Base-by-base conservation (phyloP, 257 asterid genomes). In the Rhazya stricta region DNA sequence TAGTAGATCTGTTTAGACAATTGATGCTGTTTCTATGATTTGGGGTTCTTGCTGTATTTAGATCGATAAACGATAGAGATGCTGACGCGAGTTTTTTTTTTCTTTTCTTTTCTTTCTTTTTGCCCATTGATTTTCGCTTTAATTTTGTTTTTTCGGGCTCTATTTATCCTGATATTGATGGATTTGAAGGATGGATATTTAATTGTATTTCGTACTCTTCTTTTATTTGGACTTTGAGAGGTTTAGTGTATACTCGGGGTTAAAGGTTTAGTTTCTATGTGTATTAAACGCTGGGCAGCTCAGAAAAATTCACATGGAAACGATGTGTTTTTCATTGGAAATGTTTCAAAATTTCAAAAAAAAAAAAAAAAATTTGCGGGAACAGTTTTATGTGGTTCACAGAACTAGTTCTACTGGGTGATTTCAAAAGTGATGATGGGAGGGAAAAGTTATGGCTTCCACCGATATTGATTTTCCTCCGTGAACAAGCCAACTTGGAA, bases 1-100 rank as follows among this genome's bases (percentile, higher is more conserved):
- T 43, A 8, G 11, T 69, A 74, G 88, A 83, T 88, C 89, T 80
- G 78, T 19, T 62, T 65, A 19, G 70, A 51, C 18, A 21, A 21
- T 37, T 61, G 30, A 34, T 0, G 43, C 46, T 61, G 23, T 27
- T 41, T 63, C 9, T 25, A 7, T 1, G 60, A 45, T 67, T 23
- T 23, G 18, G 30, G 29, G 19, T 36, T 10, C 2, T 41, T 25
- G 6, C 34, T 67, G 34, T 48, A 6, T 50, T 36, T 42, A 45
- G 54, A 27, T 42, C 51, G 37, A 67, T 25, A 41, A 4, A 39
- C 2, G 72, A 67, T 39, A 5, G 39, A 21, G 45, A 36, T 36
- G 15, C 16, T 18, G 71, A 34, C 42, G 50, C 71, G 12, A 8
- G 19, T 43, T n/a, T n/a, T 68, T 23, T n/a, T 69, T 41, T 12